phyloP scores from a whole-genome alignment of 352 stramenopile species.

The Globisporangium megalacanthum region DNA sequence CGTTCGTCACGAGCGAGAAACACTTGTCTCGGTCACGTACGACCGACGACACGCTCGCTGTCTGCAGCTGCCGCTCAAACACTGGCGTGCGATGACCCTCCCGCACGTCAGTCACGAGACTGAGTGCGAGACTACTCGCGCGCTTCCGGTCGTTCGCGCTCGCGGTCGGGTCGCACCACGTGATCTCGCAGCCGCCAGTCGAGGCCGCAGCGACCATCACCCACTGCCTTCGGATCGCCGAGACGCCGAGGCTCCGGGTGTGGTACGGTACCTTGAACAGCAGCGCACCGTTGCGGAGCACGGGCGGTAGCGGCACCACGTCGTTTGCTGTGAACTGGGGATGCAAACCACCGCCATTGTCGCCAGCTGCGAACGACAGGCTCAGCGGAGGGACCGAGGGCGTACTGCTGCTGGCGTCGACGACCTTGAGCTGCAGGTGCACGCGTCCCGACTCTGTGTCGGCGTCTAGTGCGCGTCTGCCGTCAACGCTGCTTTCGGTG shows the following conservation, averaged over 20 bases:
- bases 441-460: conserved; percentile 31
- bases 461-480: not conserved
- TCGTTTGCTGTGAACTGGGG: not conserved
- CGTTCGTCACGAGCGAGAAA: conserved; percentile 63
- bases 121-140: conserved; percentile 32
- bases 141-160: conserved; percentile 28
- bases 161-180: conserved; percentile 62
- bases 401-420: conserved; percentile 22
- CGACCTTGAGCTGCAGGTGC: conserved; percentile 67
- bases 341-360: too few relatives aligned
- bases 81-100: conserved; percentile 53
- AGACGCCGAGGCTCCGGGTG: conserved; percentile 30
- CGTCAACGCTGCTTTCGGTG: conserved; percentile 1
- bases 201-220: conserved; percentile 29
- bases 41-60: conserved; percentile 25
- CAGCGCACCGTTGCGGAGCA: conserved; percentile 48
- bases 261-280: conserved; percentile 83
- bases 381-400: conserved; percentile 21
- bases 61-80: conserved; percentile 46
- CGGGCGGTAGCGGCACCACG: conserved; percentile 21
- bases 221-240: conserved; percentile 51
- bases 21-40: conserved; percentile 45
- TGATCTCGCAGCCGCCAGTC: conserved; percentile 29
- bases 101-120: conserved; percentile 47
- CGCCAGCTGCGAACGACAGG: conserved; percentile 18